Evolutionary conservation across 768 basidiomycete genomes (phyloP).

Genomic region (Boletus subcaerulescens): DNA sequence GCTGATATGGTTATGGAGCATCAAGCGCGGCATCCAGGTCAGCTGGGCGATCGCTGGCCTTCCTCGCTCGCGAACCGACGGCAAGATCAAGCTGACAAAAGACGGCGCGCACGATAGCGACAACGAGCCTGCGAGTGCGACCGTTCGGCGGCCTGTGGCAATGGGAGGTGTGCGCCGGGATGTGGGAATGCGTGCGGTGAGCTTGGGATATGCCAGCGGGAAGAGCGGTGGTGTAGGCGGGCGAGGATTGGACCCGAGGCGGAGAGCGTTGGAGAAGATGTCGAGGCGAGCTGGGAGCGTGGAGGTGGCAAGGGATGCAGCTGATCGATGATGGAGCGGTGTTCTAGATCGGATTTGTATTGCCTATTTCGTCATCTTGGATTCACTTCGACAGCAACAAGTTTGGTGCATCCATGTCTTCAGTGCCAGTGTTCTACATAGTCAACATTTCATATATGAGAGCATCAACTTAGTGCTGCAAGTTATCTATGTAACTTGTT

Average conservation of each 20-base stretch:
- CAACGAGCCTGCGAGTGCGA: neutral
- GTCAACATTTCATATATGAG: too few species aligned
- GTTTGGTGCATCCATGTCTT: too few species aligned
- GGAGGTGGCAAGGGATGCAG: neutral
- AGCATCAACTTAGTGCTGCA: too few species aligned
- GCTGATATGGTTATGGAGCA: conserved; percentile 86
- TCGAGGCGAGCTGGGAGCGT: conserved; percentile 18
- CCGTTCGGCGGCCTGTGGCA: neutral
- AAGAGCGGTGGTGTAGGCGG: neutral
- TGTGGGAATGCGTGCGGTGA: conserved; percentile 24
- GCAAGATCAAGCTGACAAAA: neutral
- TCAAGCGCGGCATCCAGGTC: conserved; percentile 75
- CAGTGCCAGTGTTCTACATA: too few species aligned
- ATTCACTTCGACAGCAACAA: too few species aligned
- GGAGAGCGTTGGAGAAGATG: conserved; percentile 21
- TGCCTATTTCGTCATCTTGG: too few species aligned
- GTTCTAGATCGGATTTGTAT: too few species aligned
- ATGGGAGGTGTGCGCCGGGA: conserved; percentile 10
- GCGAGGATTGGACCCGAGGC: conserved; percentile 20
- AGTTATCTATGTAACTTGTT: too few species aligned
- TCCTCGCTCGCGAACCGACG: conserved; percentile 18
- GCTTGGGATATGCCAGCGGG: conserved; percentile 26
- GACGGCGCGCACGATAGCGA: conserved; percentile 4
- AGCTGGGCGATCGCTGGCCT: conserved; percentile 75
- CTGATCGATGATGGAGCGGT: too few species aligned